Percentiles rank a stretch among this genome's conserved stretches.
Conservation (phyloP, 2,329 filamentous ascomycete species). For the Hypoxylon sp. region DNA sequence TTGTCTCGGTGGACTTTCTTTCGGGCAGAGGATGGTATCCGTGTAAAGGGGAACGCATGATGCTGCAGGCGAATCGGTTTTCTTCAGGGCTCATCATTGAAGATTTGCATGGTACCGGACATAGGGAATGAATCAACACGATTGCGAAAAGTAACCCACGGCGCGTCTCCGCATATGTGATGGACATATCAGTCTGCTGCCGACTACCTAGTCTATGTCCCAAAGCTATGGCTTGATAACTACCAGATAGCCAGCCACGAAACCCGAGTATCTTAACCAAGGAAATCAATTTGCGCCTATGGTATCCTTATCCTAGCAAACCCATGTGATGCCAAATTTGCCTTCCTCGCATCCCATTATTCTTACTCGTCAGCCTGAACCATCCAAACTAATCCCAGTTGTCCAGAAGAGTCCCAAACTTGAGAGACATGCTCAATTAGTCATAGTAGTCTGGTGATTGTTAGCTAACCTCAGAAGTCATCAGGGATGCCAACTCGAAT, state of each 20-base stretch:
- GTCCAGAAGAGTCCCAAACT: neutral
- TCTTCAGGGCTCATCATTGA: conserved; percentile 52
- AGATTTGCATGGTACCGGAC: conserved; percentile 63
- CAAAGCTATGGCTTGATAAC: neutral
- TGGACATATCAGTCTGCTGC: neutral
- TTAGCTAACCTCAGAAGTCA: conserved; percentile 9
- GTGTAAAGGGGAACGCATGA: conserved; percentile 38
- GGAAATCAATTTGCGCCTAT: neutral
- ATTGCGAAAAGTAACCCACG: conserved; percentile 40
- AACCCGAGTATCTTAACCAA: neutral
- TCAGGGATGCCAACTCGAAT: neutral
- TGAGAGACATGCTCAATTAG: no score
- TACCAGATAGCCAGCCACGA: neutral
- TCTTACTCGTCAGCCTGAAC: neutral
- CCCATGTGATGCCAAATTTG: neutral
- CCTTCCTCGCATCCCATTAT: neutral
- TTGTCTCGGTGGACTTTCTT: conserved; percentile 34
- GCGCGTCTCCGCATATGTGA: conserved; percentile 7
- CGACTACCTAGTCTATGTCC: neutral
- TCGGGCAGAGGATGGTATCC: conserved; percentile 25
- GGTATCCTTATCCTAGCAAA: neutral
- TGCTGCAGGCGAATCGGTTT: conserved; percentile 51
- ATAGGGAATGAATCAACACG: conserved; percentile 60
- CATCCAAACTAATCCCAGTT: neutral
- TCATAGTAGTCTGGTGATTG: neutral